Evolutionary conservation across 805 yeast species (phyloP).

Genomic region (Wickerhamomyces queroliae): DNA sequence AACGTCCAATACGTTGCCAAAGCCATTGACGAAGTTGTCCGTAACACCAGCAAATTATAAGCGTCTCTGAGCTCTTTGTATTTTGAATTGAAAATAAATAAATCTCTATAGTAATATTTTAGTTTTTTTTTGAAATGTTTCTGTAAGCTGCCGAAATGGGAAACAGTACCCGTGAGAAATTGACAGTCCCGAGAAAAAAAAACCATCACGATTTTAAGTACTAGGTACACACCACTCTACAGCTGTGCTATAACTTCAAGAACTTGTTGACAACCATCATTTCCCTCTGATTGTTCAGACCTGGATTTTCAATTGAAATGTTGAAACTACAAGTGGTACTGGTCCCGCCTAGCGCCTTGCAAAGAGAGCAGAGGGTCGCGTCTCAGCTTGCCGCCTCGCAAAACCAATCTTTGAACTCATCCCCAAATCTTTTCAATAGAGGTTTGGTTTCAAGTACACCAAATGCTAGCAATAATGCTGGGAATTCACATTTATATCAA

Average conservation of each 20-base stretch:
- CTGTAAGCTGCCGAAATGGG: too few relatives aligned
- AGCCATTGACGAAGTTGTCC: slow-evolving; percentile 76
- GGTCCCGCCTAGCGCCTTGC: slow-evolving; percentile 33
- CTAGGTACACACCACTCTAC: too few relatives aligned
- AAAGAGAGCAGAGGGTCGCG: slow-evolving; percentile 15
- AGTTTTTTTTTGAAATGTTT: too few relatives aligned
- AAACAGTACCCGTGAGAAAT: too few relatives aligned
- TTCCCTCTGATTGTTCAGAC: too few relatives aligned
- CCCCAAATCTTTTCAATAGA: slow-evolving; percentile 11
- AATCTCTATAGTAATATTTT: too few relatives aligned
- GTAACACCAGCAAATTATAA: slow-evolving; percentile 18
- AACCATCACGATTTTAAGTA: too few relatives aligned
- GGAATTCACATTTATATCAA: slow-evolving; percentile 7
- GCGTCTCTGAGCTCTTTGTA: background rate
- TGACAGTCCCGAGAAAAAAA: background rate
- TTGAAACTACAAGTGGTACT: slow-evolving; percentile 39
- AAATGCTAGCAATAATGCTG: slow-evolving; percentile 24
- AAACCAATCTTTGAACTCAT: slow-evolving; percentile 9
- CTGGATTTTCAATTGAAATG: slow-evolving; percentile 22
- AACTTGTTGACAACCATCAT: too few relatives aligned
- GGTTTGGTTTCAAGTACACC: slow-evolving; percentile 32
- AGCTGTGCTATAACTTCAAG: too few relatives aligned
- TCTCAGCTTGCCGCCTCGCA: slow-evolving; percentile 21
- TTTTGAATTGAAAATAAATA: background rate
- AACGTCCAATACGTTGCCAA: slow-evolving; percentile 77